Evolutionary conservation across 768 basidiomycete species (phyloP).

Genomic region (Pisolithus sp.): DNA sequence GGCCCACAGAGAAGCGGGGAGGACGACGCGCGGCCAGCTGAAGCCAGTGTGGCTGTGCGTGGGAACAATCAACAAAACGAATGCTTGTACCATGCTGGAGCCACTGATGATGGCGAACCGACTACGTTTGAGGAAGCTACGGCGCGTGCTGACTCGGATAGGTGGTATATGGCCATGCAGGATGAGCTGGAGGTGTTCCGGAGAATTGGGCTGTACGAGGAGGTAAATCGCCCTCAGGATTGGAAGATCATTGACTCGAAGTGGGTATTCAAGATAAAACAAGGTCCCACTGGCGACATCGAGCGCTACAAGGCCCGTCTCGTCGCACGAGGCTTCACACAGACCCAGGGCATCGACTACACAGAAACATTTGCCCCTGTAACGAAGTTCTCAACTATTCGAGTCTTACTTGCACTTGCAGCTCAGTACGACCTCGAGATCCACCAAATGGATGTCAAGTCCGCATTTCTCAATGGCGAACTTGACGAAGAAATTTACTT

Average conservation of each 20-base stretch:
- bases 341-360: slow-evolving; percentile 30
- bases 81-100: no score
- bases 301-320: slow-evolving; percentile 32
- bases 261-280: slow-evolving; percentile 5
- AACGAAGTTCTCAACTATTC: slow-evolving; percentile 15
- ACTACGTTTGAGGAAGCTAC: no score
- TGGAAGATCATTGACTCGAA: not conserved
- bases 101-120: no score
- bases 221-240: not conserved
- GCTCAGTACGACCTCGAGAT: slow-evolving; percentile 4
- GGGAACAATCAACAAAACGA: no score
- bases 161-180: no score
- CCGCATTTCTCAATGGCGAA: slow-evolving; percentile 16
- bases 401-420: slow-evolving; percentile 10
- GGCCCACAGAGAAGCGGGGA: not conserved
- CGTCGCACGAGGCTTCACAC: slow-evolving; percentile 31
- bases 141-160: no score
- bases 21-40: not conserved
- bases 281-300: slow-evolving; percentile 19
- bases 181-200: no score
- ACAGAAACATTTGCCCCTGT: slow-evolving; percentile 26
- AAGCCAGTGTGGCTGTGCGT: no score
- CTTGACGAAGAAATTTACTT: slow-evolving; percentile 25
- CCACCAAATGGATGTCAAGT: slow-evolving; percentile 23
- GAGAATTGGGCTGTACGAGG: not conserved